Evolutionary conservation across 768 basidiomycete species (phyloP).

Genomic region (Leccinum broughii): DNA sequence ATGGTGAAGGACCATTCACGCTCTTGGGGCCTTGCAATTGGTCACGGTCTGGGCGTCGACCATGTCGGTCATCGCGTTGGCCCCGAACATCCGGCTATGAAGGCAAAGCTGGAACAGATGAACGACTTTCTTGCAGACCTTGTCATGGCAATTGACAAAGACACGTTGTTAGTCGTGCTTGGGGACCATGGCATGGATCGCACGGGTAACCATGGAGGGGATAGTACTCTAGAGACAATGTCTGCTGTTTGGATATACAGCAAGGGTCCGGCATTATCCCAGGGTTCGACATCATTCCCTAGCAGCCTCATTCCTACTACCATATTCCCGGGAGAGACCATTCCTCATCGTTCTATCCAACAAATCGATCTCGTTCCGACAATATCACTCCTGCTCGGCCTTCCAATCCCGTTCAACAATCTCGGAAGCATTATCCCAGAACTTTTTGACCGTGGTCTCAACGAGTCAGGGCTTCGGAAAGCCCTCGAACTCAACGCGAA

Average conservation of each 20-base stretch:
- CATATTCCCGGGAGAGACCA: conserved; percentile 58
- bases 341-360: conserved; percentile 66
- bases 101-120: conserved; percentile 85
- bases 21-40: conserved; percentile 86
- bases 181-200: conserved; percentile 99
- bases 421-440: conserved; percentile 92
- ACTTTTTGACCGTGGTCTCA: conserved; percentile 60
- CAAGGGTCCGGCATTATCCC: conserved; percentile 59
- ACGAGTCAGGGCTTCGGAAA: conserved; percentile 42
- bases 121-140: conserved; percentile 72
- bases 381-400: conserved; percentile 82
- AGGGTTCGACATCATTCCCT: conserved; percentile 39
- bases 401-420: conserved; percentile 95
- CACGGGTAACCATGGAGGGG: conserved; percentile 94
- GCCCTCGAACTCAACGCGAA: conserved; percentile 71
- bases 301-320: conserved; percentile 52
- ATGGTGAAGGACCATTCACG: conserved; percentile 54
- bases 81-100: conserved; percentile 85
- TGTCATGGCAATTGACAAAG: conserved; percentile 74
- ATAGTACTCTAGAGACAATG: conserved; percentile 80
- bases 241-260: conserved; percentile 92
- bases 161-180: conserved; percentile 87
- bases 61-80: conserved; percentile 96
- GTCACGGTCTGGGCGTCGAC: conserved; percentile 94
- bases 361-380: conserved; percentile 95